phyloP scores from a whole-genome alignment of 2,329 filamentous ascomycete species.

The Rutstroemia sp. region DNA sequence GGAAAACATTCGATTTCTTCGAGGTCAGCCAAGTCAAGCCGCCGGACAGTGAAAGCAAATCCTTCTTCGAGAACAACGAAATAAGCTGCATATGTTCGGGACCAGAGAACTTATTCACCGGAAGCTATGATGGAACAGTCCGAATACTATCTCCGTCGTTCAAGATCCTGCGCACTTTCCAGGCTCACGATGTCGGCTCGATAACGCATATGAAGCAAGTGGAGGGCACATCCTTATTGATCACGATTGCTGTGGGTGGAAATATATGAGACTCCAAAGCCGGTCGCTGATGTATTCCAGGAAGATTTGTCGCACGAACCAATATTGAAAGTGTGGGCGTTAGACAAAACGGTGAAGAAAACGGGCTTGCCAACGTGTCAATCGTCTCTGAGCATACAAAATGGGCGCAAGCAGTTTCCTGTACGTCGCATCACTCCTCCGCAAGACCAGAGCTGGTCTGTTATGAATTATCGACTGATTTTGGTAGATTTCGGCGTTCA shows the following conservation, averaged over 20 bases:
- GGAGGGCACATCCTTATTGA: constrained; percentile 74
- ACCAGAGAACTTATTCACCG: constrained; percentile 83
- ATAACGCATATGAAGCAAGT: constrained; percentile 92
- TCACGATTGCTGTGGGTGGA: constrained; percentile 61
- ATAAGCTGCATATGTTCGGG: constrained; percentile 80
- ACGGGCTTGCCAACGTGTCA: constrained; percentile 82
- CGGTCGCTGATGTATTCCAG: constrained; percentile 35
- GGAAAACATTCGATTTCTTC: constrained; percentile 99
- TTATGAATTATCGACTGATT: background rate
- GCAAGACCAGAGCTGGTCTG: background rate
- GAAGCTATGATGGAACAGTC: constrained; percentile 75
- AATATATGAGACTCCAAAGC: background rate
- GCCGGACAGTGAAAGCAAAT: constrained; percentile 68
- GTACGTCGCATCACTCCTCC: constrained; percentile 37
- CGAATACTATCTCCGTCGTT: constrained; percentile 82
- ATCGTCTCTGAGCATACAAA: constrained; percentile 78
- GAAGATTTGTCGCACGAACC: constrained; percentile 87
- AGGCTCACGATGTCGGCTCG: constrained; percentile 69
- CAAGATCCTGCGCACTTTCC: constrained; percentile 81
- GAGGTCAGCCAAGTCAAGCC: constrained; percentile 78
- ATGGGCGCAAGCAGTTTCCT: constrained; percentile 89
- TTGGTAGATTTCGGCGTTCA: constrained; percentile 72
- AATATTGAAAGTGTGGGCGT: constrained; percentile 91
- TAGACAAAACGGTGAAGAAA: constrained; percentile 92
- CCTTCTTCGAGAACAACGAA: constrained; percentile 74